Conservation (phyloP, 345 rosid genomes). For the Draba incana region DNA sequence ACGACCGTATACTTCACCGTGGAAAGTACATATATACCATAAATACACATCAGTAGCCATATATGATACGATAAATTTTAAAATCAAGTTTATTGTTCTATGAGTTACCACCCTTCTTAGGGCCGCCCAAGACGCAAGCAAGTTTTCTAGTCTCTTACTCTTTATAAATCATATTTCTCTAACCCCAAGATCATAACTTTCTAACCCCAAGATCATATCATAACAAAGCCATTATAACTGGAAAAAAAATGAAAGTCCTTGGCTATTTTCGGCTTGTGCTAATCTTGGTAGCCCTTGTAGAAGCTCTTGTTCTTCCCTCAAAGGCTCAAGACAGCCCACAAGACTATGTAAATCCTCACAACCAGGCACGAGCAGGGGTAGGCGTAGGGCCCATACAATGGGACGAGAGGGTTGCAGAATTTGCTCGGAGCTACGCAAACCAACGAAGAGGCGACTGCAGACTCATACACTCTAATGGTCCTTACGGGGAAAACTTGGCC, state of each 20-base stretch:
- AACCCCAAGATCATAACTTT: slow-evolving; percentile 5
- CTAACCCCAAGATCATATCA: slow-evolving; percentile 12
- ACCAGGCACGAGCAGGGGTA: slow-evolving; percentile 17
- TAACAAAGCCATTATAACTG: background rate
- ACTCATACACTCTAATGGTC: slow-evolving; percentile 31
- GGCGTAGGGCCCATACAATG: slow-evolving; percentile 34
- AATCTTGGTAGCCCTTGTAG: slow-evolving; percentile 20
- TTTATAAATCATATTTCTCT: slow-evolving; percentile 17
- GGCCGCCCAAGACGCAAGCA: background rate
- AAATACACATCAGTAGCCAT: no score
- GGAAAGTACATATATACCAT: no score
- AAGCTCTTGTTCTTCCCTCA: slow-evolving; percentile 24
- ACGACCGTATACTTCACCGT: no score
- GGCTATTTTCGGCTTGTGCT: slow-evolving; percentile 7
- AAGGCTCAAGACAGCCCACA: slow-evolving; percentile 35
- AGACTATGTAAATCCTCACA: slow-evolving; percentile 34
- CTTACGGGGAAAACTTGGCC: slow-evolving; percentile 40
- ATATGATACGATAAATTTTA: no score
- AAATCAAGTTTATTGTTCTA: no score
- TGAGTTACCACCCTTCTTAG: no score
- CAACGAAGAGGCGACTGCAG: slow-evolving; percentile 25
- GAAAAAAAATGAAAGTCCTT: slow-evolving; percentile 8
- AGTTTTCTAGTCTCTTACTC: background rate
- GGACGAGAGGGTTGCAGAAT: slow-evolving; percentile 20
- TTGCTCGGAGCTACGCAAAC: slow-evolving; percentile 24